Evolutionary conservation across 345 rosid genomes (phyloP).

Genomic region (Cardamine occulta): DNA sequence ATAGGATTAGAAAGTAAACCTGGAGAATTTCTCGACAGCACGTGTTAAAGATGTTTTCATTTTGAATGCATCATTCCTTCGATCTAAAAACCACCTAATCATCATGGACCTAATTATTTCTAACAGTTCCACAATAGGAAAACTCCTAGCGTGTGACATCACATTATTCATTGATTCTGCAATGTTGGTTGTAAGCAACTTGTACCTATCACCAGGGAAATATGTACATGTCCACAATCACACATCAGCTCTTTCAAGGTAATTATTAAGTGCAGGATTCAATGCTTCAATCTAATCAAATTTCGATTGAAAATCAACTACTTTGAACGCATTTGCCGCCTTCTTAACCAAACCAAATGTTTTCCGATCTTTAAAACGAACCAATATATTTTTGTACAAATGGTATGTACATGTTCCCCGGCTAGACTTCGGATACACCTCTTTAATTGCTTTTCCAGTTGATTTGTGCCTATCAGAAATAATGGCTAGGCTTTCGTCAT

Average conservation of each 20-base stretch:
- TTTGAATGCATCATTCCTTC: no score
- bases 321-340: background rate
- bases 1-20: no score
- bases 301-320: background rate
- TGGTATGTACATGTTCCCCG: background rate
- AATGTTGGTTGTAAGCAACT: background rate
- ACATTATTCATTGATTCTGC: background rate
- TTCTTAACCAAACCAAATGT: background rate
- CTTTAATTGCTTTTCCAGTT: background rate
- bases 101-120: background rate
- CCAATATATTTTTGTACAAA: background rate
- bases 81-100: background rate
- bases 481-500: background rate
- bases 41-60: no score
- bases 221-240: background rate
- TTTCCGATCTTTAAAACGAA: background rate
- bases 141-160: background rate
- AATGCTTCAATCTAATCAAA: background rate
- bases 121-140: background rate
- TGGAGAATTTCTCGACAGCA: no score
- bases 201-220: background rate
- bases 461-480: background rate
- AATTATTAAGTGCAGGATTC: background rate
- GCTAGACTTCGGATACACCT: background rate
- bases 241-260: background rate